phyloP scores from a whole-genome alignment of 345 rosid species.

The Murraya koenigii region DNA sequence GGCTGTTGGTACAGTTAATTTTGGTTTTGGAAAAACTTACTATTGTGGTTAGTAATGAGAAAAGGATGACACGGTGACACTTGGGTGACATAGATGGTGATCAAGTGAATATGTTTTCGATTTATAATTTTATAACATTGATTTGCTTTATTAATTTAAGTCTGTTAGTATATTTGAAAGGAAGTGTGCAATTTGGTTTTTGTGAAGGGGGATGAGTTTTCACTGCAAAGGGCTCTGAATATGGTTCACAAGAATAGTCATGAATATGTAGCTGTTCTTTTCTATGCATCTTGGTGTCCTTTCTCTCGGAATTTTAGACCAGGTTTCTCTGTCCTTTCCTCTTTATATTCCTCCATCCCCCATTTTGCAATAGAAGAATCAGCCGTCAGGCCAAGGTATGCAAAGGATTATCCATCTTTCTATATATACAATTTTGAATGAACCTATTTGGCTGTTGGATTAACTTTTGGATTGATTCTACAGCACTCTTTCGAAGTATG shows the following conservation, averaged over 20 bases:
- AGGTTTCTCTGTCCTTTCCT: constrained; percentile 58
- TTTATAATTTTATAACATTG: background rate
- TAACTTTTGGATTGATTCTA: constrained; percentile 24
- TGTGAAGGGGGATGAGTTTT: constrained; percentile 81
- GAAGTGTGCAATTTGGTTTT: constrained; percentile 8
- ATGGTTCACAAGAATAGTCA: constrained; percentile 56
- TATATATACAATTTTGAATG: background rate
- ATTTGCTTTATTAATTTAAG: background rate
- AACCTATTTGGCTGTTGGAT: constrained; percentile 5
- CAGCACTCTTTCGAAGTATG: constrained; percentile 89
- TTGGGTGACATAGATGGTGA: background rate
- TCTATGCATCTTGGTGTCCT: constrained; percentile 97
- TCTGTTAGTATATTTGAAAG: background rate
- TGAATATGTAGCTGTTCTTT: constrained; percentile 76
- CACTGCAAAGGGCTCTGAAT: constrained; percentile 64
- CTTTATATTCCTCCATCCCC: constrained; percentile 60
- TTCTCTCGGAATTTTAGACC: constrained; percentile 80
- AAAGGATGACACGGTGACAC: background rate
- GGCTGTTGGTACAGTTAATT: background rate
- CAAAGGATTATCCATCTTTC: constrained; percentile 7
- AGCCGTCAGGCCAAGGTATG: constrained; percentile 80
- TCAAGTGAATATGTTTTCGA: background rate
- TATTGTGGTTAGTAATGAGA: too few species aligned
- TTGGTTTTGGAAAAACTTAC: background rate
- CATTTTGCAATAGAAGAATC: constrained; percentile 87